Percentiles rank a stretch among this genome's conserved stretches.
phyloP scores from a whole-genome alignment of 2,329 filamentous ascomycete species.

The Arthrobotrys entomopaga region DNA sequence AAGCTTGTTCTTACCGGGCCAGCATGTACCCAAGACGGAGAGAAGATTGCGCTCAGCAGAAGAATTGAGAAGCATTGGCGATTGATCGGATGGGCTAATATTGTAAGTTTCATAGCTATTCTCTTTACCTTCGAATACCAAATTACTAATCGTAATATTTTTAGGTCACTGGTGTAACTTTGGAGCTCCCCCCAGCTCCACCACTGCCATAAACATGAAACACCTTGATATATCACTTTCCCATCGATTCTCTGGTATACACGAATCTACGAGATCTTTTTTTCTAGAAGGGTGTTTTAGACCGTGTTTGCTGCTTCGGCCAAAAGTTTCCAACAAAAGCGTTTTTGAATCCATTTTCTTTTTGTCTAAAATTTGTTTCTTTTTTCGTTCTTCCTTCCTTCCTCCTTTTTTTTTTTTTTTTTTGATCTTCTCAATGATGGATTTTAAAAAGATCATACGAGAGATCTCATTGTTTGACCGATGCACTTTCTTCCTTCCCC shows the following conservation, averaged over 20 bases:
- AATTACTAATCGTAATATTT: conserved; percentile 9
- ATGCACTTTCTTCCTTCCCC: conserved; percentile 15
- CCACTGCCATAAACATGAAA: conserved; percentile 42
- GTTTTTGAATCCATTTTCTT: no score
- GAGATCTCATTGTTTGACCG: conserved; percentile 45
- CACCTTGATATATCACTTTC: not conserved
- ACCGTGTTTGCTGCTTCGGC: not conserved
- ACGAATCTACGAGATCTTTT: conserved; percentile 1
- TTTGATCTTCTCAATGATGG: not conserved
- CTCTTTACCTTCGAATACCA: no score
- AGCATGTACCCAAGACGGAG: conserved; percentile 94
- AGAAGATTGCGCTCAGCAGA: conserved; percentile 95
- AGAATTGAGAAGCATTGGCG: conserved; percentile 99
- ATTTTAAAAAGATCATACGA: conserved; percentile 7
- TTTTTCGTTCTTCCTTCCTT: no score
- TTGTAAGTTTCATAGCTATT: conserved; percentile 68
- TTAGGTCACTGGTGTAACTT: conserved; percentile 50
- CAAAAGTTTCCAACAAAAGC: conserved; percentile 43
- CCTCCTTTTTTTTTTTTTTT: conserved; percentile 5
- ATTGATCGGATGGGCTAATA: conserved; percentile 89
- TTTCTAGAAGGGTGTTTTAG: no score
- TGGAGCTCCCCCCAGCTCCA: conserved; percentile 48
- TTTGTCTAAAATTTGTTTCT: no score
- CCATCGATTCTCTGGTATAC: not conserved
- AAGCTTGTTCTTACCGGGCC: conserved; percentile 92